Conservation (phyloP, 1,284 basidiomycete genomes). For the Sporisorium iseilematis-ciliati region DNA sequence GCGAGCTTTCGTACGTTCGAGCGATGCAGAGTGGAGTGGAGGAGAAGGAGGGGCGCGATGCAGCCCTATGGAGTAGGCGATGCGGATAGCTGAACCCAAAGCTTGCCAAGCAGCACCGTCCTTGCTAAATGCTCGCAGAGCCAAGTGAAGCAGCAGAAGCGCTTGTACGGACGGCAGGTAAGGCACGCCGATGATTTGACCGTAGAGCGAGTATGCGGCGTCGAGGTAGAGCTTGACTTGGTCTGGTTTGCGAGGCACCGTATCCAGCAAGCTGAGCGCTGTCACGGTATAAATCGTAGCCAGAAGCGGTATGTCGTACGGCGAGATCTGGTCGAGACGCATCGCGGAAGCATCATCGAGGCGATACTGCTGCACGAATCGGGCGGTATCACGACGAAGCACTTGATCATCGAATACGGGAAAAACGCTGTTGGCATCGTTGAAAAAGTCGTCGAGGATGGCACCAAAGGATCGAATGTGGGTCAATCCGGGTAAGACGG, state of each 20-base stretch:
- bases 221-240: constrained; percentile 11
- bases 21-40: constrained; percentile 12
- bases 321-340: constrained; percentile 8
- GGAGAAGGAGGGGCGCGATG: constrained; percentile 11
- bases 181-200: constrained; percentile 11
- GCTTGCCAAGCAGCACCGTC: constrained; percentile 18
- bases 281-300: constrained; percentile 16
- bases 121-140: constrained; percentile 5
- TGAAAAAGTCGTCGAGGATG: constrained; percentile 17
- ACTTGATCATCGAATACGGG: constrained; percentile 17
- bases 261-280: constrained; percentile 5
- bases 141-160: constrained; percentile 8
- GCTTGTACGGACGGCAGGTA: constrained; percentile 20
- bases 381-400: constrained; percentile 6
- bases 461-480: neutral
- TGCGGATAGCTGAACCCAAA: constrained; percentile 11
- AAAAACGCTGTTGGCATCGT: constrained; percentile 11
- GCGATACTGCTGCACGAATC: constrained; percentile 12
- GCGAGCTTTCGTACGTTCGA: constrained; percentile 11
- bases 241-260: neutral
- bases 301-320: constrained; percentile 11
- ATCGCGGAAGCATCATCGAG: constrained; percentile 7
- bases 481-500: constrained; percentile 8
- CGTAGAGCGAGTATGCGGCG: constrained; percentile 15
- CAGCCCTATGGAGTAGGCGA: constrained; percentile 19